Conservation (phyloP, 768 basidiomycete genomes). For the Mycena pura region DNA sequence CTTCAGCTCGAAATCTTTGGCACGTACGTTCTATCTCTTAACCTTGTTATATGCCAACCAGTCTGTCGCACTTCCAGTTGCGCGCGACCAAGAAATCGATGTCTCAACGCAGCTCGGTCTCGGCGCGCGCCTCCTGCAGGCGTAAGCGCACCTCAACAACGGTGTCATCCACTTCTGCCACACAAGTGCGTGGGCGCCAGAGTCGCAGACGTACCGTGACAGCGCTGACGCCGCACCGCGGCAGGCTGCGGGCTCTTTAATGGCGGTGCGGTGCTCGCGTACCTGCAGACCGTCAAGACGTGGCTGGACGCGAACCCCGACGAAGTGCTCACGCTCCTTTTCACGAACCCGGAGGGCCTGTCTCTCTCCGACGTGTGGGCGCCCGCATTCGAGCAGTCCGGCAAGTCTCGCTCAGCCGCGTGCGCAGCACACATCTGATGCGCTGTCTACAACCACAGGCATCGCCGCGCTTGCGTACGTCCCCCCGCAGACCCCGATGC, state of each 20-base stretch:
- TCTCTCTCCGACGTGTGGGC: constrained; percentile 56
- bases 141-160: too few species aligned
- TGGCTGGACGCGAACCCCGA: constrained; percentile 68
- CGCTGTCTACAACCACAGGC: constrained; percentile 34
- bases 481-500: constrained; percentile 48
- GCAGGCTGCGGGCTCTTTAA: constrained; percentile 54
- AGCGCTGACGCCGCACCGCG: too few species aligned
- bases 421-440: background rate
- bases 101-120: too few species aligned
- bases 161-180: too few species aligned
- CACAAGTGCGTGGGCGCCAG: too few species aligned
- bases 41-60: too few species aligned
- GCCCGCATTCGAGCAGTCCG: constrained; percentile 57
- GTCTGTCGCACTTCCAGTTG: too few species aligned
- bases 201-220: too few species aligned
- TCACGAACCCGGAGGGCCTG: constrained; percentile 69
- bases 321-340: constrained; percentile 68
- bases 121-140: too few species aligned
- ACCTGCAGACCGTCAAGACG: constrained; percentile 57
- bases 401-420: constrained; percentile 33
- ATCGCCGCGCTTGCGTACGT: constrained; percentile 55
- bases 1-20: too few species aligned
- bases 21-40: too few species aligned
- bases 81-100: too few species aligned
- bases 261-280: constrained; percentile 55